Percentiles rank a stretch among this genome's conserved stretches.
phyloP scores from a whole-genome alignment of 1,139 yeast species.

The Casaregolazyma suthepensis region DNA sequence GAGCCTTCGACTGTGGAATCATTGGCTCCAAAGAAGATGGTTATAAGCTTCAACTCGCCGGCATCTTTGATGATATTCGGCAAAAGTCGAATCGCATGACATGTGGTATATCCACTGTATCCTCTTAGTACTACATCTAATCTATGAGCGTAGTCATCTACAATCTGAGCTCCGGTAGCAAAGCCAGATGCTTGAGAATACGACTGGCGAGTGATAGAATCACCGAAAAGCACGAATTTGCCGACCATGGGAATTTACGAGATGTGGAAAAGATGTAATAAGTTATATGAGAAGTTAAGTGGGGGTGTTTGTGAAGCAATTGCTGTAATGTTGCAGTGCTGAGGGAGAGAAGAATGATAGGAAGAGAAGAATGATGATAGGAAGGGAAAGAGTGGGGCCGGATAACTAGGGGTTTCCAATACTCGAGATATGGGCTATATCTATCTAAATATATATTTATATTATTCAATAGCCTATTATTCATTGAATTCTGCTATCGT shows the following conservation, averaged over 20 bases:
- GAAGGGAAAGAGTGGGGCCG: not conserved
- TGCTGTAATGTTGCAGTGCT: too few relatives aligned
- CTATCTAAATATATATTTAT: too few relatives aligned
- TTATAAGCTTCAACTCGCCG: slow-evolving; percentile 7
- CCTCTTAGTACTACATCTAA: slow-evolving; percentile 55
- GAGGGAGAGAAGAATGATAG: too few relatives aligned
- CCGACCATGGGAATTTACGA: not conserved
- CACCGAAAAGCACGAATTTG: slow-evolving; percentile 56
- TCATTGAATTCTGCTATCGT: too few relatives aligned
- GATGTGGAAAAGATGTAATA: not conserved
- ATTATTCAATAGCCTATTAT: too few relatives aligned
- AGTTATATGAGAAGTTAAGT: not conserved
- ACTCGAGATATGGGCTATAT: too few relatives aligned
- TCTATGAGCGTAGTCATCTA: slow-evolving; percentile 38
- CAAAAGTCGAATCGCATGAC: slow-evolving; percentile 34
- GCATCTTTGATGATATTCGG: slow-evolving; percentile 18
- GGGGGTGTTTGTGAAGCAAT: too few relatives aligned
- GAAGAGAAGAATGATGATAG: not conserved
- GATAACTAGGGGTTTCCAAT: too few relatives aligned
- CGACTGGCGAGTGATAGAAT: slow-evolving; percentile 47
- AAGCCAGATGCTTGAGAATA: not conserved
- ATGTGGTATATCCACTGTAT: slow-evolving; percentile 52
- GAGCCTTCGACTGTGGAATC: slow-evolving; percentile 47
- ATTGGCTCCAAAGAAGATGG: slow-evolving; percentile 67
- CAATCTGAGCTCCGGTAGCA: slow-evolving; percentile 1